These are phyloP conservation scores for Endothia cerciana DNA, from an alignment of 2,329 filamentous ascomycete species.

Conservation along the genomic window DNA sequence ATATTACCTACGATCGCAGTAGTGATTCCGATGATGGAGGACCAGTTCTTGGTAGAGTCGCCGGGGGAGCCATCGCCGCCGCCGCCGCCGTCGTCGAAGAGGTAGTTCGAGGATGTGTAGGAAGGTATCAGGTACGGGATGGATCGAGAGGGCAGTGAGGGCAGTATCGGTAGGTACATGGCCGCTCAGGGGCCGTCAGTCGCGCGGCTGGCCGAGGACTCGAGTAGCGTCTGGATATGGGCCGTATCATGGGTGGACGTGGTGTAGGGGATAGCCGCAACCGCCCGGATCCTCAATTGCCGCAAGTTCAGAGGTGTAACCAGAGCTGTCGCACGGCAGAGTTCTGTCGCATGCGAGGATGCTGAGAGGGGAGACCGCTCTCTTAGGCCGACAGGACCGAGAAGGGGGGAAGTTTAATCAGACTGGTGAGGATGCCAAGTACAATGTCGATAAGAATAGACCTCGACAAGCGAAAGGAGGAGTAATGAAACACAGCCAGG, in stretches of 20 bases:
- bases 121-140: conserved; percentile 26
- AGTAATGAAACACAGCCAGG: conserved; percentile 9
- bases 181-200: conserved; percentile 26
- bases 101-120: conserved; percentile 28
- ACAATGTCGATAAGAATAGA: conserved; percentile 12
- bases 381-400: not conserved
- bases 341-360: not conserved
- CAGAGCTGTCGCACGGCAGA: not conserved
- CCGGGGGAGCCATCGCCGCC: conserved; percentile 32
- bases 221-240: conserved; percentile 13
- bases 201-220: conserved; percentile 22
- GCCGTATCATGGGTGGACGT: conserved; percentile 20
- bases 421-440: not conserved
- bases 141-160: conserved; percentile 23
- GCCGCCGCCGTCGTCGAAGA: conserved; percentile 32
- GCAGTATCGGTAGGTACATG: conserved; percentile 25
- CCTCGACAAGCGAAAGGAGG: conserved; percentile 11
- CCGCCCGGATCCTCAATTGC: not conserved
- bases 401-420: not conserved
- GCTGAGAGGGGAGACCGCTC: not conserved
- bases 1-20: conserved; percentile 93
- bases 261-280: not conserved
- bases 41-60: conserved; percentile 69
- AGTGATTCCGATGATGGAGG: conserved; percentile 90
- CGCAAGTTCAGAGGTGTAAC: not conserved